These are phyloP conservation scores for Yarrowia phangngaensis DNA, from an alignment of 805 yeast species.

Conservation along the genomic window DNA sequence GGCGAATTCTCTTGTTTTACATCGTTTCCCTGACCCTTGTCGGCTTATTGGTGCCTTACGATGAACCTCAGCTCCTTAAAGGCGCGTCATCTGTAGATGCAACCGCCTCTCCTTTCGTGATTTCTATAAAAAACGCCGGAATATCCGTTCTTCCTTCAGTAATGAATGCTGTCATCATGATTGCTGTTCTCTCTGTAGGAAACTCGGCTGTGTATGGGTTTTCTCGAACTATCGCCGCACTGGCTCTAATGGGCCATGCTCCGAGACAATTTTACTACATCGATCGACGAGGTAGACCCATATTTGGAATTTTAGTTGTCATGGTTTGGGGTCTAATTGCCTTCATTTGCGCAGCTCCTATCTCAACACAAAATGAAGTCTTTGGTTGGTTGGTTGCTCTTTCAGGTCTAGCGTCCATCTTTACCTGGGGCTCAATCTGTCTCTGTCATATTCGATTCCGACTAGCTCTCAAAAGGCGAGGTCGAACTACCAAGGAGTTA, in stretches of 20 bases:
- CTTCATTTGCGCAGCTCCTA: conserved; percentile 58
- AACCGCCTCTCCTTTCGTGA: conserved; percentile 69
- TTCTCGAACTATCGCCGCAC: conserved; percentile 62
- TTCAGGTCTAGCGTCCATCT: conserved; percentile 65
- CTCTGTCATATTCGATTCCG: conserved; percentile 64
- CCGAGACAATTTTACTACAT: conserved; percentile 62
- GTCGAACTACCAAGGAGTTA: conserved; percentile 60
- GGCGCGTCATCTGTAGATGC: conserved; percentile 52
- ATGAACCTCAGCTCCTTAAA: conserved; percentile 49
- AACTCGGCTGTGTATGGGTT: conserved; percentile 68
- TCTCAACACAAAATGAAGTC: conserved; percentile 42
- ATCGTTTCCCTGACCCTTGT: conserved; percentile 53
- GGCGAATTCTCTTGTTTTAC: conserved; percentile 74
- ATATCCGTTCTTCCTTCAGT: conserved; percentile 64
- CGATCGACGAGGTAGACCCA: conserved; percentile 75
- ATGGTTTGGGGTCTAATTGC: conserved; percentile 53
- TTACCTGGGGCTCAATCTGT: conserved; percentile 72
- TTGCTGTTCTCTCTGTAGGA: conserved; percentile 69
- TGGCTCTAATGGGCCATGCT: conserved; percentile 62
- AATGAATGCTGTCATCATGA: conserved; percentile 65
- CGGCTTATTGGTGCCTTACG: conserved; percentile 72
- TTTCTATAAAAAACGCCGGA: conserved; percentile 64
- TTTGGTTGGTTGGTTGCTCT: conserved; percentile 69
- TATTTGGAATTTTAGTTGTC: conserved; percentile 55
- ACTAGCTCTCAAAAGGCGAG: conserved; percentile 51